These are phyloP conservation scores for Tephrocybe sp. DNA, from an alignment of 768 basidiomycete genomes.

Conservation along the genomic window DNA sequence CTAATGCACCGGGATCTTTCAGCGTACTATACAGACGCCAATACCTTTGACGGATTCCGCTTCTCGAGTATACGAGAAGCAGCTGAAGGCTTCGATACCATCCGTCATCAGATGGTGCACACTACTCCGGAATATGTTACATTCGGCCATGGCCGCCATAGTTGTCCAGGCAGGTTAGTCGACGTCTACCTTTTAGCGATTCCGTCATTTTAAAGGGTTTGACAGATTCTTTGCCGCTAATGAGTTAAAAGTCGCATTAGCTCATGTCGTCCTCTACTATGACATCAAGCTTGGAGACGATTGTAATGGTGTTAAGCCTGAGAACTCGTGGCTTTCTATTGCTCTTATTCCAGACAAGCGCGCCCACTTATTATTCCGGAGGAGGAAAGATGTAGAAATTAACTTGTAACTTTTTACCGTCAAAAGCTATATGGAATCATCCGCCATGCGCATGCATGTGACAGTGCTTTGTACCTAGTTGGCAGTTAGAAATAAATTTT, in stretches of 20 bases:
- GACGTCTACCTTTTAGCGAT: background rate
- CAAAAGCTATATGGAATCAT: no score
- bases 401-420: no score
- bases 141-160: constrained; percentile 6
- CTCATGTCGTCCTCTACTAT: constrained; percentile 2
- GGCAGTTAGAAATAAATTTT: no score
- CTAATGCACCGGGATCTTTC: background rate
- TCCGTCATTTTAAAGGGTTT: background rate
- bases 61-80: constrained; percentile 1
- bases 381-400: background rate
- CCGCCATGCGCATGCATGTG: no score
- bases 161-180: constrained; percentile 1
- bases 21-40: background rate
- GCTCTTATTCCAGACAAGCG: constrained; percentile 2
- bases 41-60: constrained; percentile 7
- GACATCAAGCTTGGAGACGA: constrained; percentile 4
- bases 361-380: background rate
- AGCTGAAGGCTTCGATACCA: constrained; percentile 1
- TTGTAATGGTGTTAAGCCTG: background rate
- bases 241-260: constrained; percentile 2
- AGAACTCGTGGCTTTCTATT: constrained; percentile 2
- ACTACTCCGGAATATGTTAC: constrained; percentile 3
- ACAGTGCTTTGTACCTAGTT: no score
- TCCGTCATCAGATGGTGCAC: constrained; percentile 1
- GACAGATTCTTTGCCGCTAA: constrained; percentile 7